These are phyloP conservation scores for Yarrowia galli DNA, from an alignment of 1,139 yeast genomes.

Conservation along the genomic window DNA sequence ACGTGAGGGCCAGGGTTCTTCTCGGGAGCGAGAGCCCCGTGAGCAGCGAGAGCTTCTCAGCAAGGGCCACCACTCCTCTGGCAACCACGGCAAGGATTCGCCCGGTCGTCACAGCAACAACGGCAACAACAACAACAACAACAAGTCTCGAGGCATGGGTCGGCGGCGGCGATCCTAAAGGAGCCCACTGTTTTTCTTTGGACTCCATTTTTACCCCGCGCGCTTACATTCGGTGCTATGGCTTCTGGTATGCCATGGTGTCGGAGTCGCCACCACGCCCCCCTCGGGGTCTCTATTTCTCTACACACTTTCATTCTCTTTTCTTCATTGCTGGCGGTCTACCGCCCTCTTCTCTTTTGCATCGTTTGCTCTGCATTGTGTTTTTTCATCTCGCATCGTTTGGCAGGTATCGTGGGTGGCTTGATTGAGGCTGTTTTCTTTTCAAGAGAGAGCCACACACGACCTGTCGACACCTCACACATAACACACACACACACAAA, in stretches of 20 bases:
- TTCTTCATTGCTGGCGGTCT: neutral
- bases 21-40: slow-evolving; percentile 9
- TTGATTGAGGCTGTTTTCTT: neutral
- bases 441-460: neutral
- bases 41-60: slow-evolving; percentile 19
- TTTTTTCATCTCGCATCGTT: neutral
- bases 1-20: slow-evolving; percentile 19
- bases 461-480: neutral
- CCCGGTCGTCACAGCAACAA: neutral
- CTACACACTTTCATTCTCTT: neutral
- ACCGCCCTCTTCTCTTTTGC: neutral
- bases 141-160: slow-evolving; percentile 10
- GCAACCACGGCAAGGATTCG: slow-evolving; percentile 20
- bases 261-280: neutral
- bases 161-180: slow-evolving; percentile 22
- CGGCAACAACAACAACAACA: neutral
- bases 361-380: slow-evolving; percentile 16
- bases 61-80: neutral
- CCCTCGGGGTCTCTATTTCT: neutral
- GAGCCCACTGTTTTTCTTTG: neutral
- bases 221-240: neutral
- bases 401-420: neutral
- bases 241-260: neutral
- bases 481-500: neutral
- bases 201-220: neutral